phyloP scores from a whole-genome alignment of 805 yeast species.

The Millerozyma acaciae region DNA sequence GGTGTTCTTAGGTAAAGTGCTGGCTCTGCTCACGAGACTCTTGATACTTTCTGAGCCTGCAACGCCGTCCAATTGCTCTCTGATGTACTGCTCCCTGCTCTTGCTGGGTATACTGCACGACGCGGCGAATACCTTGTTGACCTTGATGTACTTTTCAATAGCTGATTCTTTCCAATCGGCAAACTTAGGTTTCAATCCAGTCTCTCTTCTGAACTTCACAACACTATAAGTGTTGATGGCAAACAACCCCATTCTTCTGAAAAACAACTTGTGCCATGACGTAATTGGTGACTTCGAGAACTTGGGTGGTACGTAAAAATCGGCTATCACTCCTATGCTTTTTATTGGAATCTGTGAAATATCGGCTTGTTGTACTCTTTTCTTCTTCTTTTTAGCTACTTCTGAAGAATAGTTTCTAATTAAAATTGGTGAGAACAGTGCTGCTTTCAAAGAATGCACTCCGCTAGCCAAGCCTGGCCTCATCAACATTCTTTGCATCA shows the following conservation, averaged over 20 bases:
- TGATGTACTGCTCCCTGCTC: slow-evolving; percentile 43
- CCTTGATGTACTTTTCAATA: slow-evolving; percentile 67
- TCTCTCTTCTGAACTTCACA: slow-evolving; percentile 43
- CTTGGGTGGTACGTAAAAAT: slow-evolving; percentile 41
- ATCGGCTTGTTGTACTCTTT: slow-evolving; percentile 21
- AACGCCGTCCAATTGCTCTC: slow-evolving; percentile 31
- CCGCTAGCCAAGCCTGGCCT: neutral
- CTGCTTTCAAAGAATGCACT: too few species aligned
- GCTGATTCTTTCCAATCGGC: slow-evolving; percentile 88
- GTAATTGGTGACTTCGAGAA: slow-evolving; percentile 21
- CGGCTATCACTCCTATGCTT: slow-evolving; percentile 38
- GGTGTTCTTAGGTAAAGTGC: slow-evolving; percentile 50
- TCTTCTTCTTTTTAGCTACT: slow-evolving; percentile 12
- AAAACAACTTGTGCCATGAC: slow-evolving; percentile 43
- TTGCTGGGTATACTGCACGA: slow-evolving; percentile 30
- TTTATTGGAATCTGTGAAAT: slow-evolving; percentile 37
- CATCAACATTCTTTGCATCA: neutral
- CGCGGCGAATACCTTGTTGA: slow-evolving; percentile 78
- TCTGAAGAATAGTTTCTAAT: slow-evolving; percentile 10
- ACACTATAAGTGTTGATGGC: slow-evolving; percentile 61
- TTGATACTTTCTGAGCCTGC: slow-evolving; percentile 31
- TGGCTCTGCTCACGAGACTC: slow-evolving; percentile 29
- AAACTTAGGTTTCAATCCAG: slow-evolving; percentile 45
- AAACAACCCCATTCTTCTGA: slow-evolving; percentile 62
- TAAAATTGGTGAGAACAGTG: neutral